A percentile compares a stretch with the other conserved stretches of the same genome.
Conservation (phyloP, 768 basidiomycete species). For the Amanita subjunquillea region DNA sequence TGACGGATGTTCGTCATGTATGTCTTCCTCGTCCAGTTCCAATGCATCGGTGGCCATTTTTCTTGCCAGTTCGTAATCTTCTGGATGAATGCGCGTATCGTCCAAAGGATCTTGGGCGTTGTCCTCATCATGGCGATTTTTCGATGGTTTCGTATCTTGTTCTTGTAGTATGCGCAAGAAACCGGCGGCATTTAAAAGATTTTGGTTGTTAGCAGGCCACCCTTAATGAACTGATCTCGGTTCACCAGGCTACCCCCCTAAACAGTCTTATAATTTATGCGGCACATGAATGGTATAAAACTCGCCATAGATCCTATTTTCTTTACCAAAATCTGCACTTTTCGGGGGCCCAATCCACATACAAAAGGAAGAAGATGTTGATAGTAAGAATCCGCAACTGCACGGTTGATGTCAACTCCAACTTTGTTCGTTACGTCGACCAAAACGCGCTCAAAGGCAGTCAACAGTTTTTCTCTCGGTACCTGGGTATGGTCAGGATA, state of each 20-base stretch:
- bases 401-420: constrained; percentile 94
- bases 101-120: constrained; percentile 83
- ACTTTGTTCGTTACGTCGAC: constrained; percentile 88
- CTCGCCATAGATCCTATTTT: constrained; percentile 70
- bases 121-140: constrained; percentile 60
- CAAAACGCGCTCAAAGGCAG: constrained; percentile 74
- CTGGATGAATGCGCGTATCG: constrained; percentile 91
- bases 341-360: constrained; percentile 89
- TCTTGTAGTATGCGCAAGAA: constrained; percentile 79
- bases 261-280: constrained; percentile 5
- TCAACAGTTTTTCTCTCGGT: constrained; percentile 73
- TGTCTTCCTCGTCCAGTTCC: constrained; percentile 95
- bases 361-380: constrained; percentile 83
- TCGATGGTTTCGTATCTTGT: constrained; percentile 42
- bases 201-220: constrained; percentile 68
- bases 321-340: constrained; percentile 76
- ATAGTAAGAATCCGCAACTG: constrained; percentile 82
- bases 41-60: constrained; percentile 98
- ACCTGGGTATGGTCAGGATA: constrained; percentile 36
- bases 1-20: constrained; percentile 87
- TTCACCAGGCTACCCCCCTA: constrained; percentile 85
- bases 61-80: constrained; percentile 94
- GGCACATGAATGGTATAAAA: constrained; percentile 9
- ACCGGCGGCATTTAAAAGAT: constrained; percentile 91
- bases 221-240: constrained; percentile 81